Evolutionary conservation across 2,329 filamentous ascomycete species (phyloP).

Genomic region (Penicillium aurantiogriseum): DNA sequence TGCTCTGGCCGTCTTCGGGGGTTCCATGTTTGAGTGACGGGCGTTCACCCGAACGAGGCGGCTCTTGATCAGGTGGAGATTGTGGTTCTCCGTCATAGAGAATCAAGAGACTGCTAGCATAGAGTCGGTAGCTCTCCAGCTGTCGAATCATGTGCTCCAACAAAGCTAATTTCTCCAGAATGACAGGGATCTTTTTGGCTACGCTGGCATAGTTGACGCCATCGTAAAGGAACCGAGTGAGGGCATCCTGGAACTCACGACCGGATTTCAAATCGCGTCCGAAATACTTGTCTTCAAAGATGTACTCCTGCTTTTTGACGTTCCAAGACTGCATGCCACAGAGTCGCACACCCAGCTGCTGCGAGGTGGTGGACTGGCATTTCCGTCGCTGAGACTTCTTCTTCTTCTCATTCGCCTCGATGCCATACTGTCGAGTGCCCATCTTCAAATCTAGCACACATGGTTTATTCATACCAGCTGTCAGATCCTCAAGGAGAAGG

Average conservation of each 20-base stretch:
- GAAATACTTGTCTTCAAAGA: constrained; percentile 99
- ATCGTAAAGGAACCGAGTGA: constrained; percentile 88
- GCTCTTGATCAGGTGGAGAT: constrained; percentile 21
- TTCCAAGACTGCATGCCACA: constrained; percentile 98
- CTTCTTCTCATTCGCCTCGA: constrained; percentile 89
- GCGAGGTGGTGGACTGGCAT: constrained; percentile 87
- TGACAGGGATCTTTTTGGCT: constrained; percentile 79
- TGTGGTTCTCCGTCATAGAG: constrained; percentile 79
- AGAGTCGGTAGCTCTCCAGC: constrained; percentile 85
- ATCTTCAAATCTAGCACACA: constrained; percentile 98
- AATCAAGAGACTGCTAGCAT: constrained; percentile 90
- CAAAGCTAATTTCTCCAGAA: constrained; percentile 77
- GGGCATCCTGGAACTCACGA: constrained; percentile 79
- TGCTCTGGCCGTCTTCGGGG: constrained; percentile 39
- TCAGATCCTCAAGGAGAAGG: constrained; percentile 87
- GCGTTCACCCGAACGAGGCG: constrained; percentile 26
- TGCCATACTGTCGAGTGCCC: constrained; percentile 94
- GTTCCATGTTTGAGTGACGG: constrained; percentile 36
- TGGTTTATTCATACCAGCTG: constrained; percentile 91
- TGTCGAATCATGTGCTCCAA: constrained; percentile 79
- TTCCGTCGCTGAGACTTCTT: constrained; percentile 89
- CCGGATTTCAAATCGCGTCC: constrained; percentile 85
- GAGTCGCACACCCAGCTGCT: constrained; percentile 84
- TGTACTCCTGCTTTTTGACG: constrained; percentile 73
- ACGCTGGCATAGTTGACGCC: constrained; percentile 79